These are phyloP conservation scores for Urochloa ruziziensis DNA, from an alignment of 176 grass and related monocot genomes.

Conservation along the genomic window DNA sequence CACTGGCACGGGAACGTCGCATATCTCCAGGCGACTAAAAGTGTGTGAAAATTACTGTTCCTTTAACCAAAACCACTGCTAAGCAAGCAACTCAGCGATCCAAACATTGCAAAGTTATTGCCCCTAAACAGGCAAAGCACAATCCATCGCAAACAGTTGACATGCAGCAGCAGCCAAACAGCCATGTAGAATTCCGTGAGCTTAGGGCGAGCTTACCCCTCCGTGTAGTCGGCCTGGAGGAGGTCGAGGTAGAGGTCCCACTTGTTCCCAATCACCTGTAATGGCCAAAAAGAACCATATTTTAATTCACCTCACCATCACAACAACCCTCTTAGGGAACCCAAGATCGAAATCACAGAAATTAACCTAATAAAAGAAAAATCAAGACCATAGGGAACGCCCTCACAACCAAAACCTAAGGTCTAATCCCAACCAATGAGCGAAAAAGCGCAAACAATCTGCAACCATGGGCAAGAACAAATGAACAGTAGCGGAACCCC, in stretches of 20 bases:
- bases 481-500: not conserved
- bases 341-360: not conserved
- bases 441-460: not conserved
- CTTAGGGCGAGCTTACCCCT: constrained; percentile 56
- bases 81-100: not conserved
- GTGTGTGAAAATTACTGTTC: not conserved
- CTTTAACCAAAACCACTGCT: not conserved
- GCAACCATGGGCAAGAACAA: not conserved
- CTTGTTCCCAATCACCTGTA: constrained; percentile 95
- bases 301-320: not conserved
- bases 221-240: constrained; percentile 82
- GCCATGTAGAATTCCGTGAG: not conserved
- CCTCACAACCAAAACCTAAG: not conserved
- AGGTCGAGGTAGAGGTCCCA: constrained; percentile 91
- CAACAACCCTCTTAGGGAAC: not conserved
- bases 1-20: not conserved
- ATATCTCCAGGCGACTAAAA: not conserved
- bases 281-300: not conserved
- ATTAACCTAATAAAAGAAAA: not conserved
- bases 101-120: not conserved
- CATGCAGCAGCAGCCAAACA: not conserved
- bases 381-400: no score
- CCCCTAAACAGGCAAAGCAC: not conserved
- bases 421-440: not conserved
- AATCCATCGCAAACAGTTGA: not conserved